Evolutionary conservation across 2,329 filamentous ascomycete genomes (phyloP).

Genomic region (Mycocentrospora acerina): DNA sequence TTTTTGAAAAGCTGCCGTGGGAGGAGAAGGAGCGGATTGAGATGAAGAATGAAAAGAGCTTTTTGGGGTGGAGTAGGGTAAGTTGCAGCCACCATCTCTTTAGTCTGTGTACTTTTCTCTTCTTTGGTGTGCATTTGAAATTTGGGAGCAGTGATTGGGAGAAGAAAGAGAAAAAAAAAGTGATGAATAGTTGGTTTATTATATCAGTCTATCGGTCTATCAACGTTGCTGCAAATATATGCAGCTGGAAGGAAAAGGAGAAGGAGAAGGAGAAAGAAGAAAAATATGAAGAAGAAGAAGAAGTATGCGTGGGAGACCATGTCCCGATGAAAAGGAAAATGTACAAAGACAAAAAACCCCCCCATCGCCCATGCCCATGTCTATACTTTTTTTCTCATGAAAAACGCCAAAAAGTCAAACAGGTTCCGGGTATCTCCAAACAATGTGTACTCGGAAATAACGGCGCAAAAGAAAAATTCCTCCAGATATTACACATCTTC

Average conservation of each 20-base stretch:
- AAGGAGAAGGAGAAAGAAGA: not conserved
- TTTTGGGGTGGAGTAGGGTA: constrained; percentile 51
- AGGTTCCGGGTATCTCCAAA: constrained; percentile 7
- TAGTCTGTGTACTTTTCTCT: constrained; percentile 1
- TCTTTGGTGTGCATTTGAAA: no score
- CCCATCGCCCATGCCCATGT: not conserved
- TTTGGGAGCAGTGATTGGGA: no score
- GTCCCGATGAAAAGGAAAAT: not conserved
- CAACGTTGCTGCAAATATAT: constrained; percentile 3
- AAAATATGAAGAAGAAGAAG: not conserved
- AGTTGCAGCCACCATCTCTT: no score
- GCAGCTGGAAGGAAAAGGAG: not conserved
- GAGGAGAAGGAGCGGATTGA: constrained; percentile 70
- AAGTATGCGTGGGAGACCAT: not conserved
- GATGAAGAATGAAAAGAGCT: constrained; percentile 53
- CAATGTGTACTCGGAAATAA: constrained; percentile 4
- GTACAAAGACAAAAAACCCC: not conserved
- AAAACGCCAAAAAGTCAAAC: constrained; percentile 4
- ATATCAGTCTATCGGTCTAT: constrained; percentile 7
- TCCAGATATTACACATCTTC: constrained; percentile 1
- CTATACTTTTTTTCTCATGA: no score
- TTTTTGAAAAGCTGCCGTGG: constrained; percentile 71
- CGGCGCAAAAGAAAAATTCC: not conserved
- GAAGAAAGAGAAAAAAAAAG: no score
- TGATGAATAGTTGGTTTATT: not conserved